Conservation (phyloP, 1,284 basidiomycete genomes). For the Athelia sp. region DNA sequence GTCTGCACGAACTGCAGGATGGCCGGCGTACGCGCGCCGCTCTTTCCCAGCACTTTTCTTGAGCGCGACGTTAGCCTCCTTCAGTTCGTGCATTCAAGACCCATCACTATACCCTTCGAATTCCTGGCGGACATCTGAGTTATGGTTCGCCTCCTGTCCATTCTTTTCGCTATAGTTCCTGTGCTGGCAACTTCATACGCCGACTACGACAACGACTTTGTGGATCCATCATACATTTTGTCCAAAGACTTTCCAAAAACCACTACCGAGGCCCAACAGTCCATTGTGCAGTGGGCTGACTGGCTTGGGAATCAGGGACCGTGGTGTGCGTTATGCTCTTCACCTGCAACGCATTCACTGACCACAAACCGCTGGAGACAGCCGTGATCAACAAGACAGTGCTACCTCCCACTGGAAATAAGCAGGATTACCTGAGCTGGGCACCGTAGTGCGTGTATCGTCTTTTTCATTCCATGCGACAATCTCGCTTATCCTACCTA, state of each 20-base stretch:
- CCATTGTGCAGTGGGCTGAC: conserved; percentile 40
- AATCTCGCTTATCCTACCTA: not conserved
- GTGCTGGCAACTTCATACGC: not conserved
- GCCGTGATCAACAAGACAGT: conserved; percentile 35
- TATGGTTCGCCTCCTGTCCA: not conserved
- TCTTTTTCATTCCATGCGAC: not conserved
- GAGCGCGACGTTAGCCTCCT: too few relatives aligned
- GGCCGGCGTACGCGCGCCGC: not conserved
- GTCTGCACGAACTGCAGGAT: too few relatives aligned
- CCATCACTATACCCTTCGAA: not conserved
- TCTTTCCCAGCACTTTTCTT: too few relatives aligned
- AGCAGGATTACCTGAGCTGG: conserved; percentile 52
- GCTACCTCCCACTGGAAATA: conserved; percentile 35
- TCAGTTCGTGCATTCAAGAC: not conserved
- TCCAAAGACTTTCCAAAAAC: conserved; percentile 30
- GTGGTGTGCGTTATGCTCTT: conserved; percentile 40
- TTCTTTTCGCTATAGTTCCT: not conserved
- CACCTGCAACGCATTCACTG: not conserved
- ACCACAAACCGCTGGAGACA: conserved; percentile 11
- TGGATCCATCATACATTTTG: conserved; percentile 45
- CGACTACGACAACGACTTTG: conserved; percentile 47
- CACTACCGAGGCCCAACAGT: conserved; percentile 37
- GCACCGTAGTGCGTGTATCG: conserved; percentile 43
- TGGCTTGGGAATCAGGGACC: conserved; percentile 39
- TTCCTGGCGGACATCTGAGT: not conserved